Evolutionary conservation across 2,329 filamentous ascomycete species (phyloP), one percentile per base, ranked within the genome.

Genomic region (Pezicula rhizophila): DNA sequence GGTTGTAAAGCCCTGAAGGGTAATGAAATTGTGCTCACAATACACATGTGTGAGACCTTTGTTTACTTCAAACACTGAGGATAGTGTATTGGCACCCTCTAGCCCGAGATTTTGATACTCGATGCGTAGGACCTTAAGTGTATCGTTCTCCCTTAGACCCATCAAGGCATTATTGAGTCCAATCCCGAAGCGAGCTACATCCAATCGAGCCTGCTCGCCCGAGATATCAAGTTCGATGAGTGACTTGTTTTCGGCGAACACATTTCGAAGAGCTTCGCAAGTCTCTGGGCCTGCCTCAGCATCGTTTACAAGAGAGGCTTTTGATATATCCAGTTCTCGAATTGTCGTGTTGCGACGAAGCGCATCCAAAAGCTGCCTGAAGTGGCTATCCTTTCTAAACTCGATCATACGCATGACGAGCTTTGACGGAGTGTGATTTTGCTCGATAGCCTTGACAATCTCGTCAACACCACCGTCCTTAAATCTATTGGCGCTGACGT

Each of bases 11-110:
- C 81, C 83, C 54, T 84, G 80, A n/a, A 87, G 70, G 41, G 82
- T 82, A 48, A 87, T 85, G 47, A 82, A 80, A 59, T 89, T 89
- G 63, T 85, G 81, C 53, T 85, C 83, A 63, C 84, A 88, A 57
- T 86, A 75, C 5, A 89, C 72, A 60, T 87, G 80, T 23, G 76
- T 73, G 5, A 89, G 67, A 1, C 76, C 78, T 2, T 66, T 71
- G 58, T 88, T 88, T 52, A 73, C 73, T 58, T 84, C 80, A 33
- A 88, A 68, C 14, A 88, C 83, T 15, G 84, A 82, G 2, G 84
- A 79, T 33, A 88, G 70, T 0, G 82, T 85, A 59, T 79, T 85
- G 4, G 84, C 84, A 28, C 84, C 84, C 64, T 84, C 81, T 18
- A 86, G 64, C 4, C 84, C 84, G 6, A 88, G 73, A 54, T 80